phyloP scores from a whole-genome alignment of 495 filamentous ascomycete genomes.

The Peziza echinospora region DNA sequence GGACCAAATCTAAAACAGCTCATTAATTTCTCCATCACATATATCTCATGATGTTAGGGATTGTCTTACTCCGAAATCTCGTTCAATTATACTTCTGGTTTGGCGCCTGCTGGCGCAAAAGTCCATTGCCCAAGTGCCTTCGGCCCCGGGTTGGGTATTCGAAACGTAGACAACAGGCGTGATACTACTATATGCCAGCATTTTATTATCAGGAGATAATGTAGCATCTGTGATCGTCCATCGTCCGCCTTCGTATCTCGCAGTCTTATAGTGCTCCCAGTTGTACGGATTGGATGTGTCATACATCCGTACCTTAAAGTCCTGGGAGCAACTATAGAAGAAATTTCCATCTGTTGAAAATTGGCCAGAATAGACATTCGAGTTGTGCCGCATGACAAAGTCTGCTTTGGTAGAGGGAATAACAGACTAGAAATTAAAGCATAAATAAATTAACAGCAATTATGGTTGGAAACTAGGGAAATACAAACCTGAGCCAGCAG shows the following conservation, averaged over 20 bases:
- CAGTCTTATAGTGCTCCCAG: slow-evolving; percentile 92
- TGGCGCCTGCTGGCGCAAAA: no score
- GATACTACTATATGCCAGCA: slow-evolving; percentile 76
- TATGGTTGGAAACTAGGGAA: not conserved
- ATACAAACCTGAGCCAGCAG: slow-evolving; percentile 36
- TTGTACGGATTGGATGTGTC: slow-evolving; percentile 89
- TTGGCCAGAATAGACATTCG: slow-evolving; percentile 80
- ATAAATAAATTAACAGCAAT: slow-evolving; percentile 1
- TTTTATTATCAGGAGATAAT: slow-evolving; percentile 76
- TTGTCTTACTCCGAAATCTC: no score
- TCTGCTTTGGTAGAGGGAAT: slow-evolving; percentile 58
- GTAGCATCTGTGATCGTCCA: slow-evolving; percentile 96
- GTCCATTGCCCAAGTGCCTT: slow-evolving; percentile 56
- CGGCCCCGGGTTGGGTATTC: slow-evolving; percentile 63
- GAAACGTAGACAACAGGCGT: slow-evolving; percentile 62
- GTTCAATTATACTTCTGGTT: no score
- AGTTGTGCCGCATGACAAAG: slow-evolving; percentile 67
- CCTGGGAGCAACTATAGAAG: slow-evolving; percentile 85
- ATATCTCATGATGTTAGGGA: not conserved
- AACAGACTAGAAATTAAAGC: slow-evolving; percentile 25
- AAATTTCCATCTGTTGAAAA: slow-evolving; percentile 95
- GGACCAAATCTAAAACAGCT: slow-evolving; percentile 50
- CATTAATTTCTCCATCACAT: slow-evolving; percentile 1
- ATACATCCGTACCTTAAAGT: slow-evolving; percentile 89
- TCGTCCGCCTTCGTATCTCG: slow-evolving; percentile 59